A percentile compares a stretch with the other conserved stretches of the same genome.
These are phyloP conservation scores for Stropharia rugosoannulata DNA, from an alignment of 768 basidiomycete genomes.

Conservation along the genomic window DNA sequence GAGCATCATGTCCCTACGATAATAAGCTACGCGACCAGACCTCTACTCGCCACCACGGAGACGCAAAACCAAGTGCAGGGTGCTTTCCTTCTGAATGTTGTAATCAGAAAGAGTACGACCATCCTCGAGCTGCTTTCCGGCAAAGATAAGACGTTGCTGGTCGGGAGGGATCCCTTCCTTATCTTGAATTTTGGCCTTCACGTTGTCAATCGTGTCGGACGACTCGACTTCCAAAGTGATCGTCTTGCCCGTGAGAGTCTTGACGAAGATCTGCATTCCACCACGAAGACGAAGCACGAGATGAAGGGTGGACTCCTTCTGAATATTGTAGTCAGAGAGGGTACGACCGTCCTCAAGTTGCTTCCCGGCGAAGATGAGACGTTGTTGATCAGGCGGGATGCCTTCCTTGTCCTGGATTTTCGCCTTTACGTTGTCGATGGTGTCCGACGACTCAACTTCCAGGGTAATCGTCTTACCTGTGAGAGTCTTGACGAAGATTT, in stretches of 20 bases:
- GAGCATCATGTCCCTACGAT: neutral
- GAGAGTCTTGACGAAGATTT: constrained; percentile 70
- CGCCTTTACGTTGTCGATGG: constrained; percentile 75
- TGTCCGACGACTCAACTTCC: constrained; percentile 75
- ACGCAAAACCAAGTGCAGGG: constrained; percentile 53
- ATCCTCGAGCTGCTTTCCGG: constrained; percentile 11
- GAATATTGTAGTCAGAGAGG: constrained; percentile 75
- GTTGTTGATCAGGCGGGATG: constrained; percentile 77
- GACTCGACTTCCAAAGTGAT: constrained; percentile 16
- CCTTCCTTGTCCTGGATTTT: constrained; percentile 84
- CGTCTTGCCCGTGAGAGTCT: constrained; percentile 15
- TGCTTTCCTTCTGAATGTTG: constrained; percentile 18
- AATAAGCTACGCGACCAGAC: neutral
- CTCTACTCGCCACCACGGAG: constrained; percentile 72
- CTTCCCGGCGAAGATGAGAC: constrained; percentile 80
- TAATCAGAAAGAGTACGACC: constrained; percentile 1
- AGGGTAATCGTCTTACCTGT: constrained; percentile 78
- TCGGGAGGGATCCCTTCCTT: constrained; percentile 15
- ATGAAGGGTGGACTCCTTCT: constrained; percentile 73
- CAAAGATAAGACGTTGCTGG: constrained; percentile 12
- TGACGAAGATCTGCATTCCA: constrained; percentile 16
- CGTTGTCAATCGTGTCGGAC: neutral
- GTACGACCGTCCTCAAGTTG: constrained; percentile 79
- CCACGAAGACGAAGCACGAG: constrained; percentile 29
- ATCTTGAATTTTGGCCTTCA: neutral